Evolutionary conservation across 129 eudicot genomes (phyloP), one percentile per base, ranked within the genome.

Genomic region (Dittrichia graveolens): DNA sequence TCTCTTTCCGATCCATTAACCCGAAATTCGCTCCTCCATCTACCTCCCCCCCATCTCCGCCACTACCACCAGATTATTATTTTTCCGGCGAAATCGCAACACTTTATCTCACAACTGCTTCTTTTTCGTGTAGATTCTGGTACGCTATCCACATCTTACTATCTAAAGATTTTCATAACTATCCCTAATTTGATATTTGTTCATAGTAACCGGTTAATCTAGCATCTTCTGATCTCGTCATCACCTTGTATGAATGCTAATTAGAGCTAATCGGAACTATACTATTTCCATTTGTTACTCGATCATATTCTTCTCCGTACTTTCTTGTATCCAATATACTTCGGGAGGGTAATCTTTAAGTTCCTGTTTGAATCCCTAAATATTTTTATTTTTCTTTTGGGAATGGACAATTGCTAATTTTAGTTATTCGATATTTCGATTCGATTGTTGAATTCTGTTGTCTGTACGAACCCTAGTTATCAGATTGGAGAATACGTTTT

Each of bases 1-100:
- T 46, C 58, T 8, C 49, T 54, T 54, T 9, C 54, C 5, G 19
- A 41, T 40, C 71, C 65, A 6, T 31, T n/a, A 55, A 50, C 76
- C 81, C 49, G 71, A 39, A 57, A 48, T 5, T 70, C 5, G 34
- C 66, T 42, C 55, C 52, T 55, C 75, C 31, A 7, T 39, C 38
- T 34, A 8, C 10, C 16, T 13, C 16, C 43, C 34, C 16, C 43
- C 34, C 48, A 52, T 46, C 77, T 59, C 77, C 40, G 44, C 37
- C 6, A 11, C 61, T 56, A 67, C 71, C 76, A 13, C 34, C 67
- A 45, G 50, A 39, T 15, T 8, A 37, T 44, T 44, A 8, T 31
- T 70, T 46, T 54, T 61, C 81, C 75, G 56, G 75, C 47, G 3
- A 77, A 63, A 52, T 16, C 45, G 38, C 57, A 53, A 35, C 24